Evolutionary conservation across 306 rosid genomes (phyloP).

Genomic region (Malus asiatica): DNA sequence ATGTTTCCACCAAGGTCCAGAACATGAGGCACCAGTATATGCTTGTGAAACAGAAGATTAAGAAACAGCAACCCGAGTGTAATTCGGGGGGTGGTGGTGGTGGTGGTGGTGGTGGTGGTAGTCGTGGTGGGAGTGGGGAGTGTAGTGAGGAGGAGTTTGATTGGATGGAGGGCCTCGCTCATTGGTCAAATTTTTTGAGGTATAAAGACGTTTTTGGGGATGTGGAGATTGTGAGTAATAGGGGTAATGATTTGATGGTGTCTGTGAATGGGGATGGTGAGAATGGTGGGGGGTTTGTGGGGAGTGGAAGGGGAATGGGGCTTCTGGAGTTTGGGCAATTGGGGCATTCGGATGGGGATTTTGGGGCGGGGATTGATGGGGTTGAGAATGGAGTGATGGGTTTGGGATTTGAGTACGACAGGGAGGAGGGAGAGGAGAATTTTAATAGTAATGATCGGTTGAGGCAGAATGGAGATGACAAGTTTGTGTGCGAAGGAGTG

Average conservation of each 20-base stretch:
- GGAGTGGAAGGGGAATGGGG: slow-evolving; percentile 46
- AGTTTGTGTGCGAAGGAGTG: slow-evolving; percentile 67
- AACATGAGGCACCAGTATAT: slow-evolving; percentile 95
- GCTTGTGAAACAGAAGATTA: slow-evolving; percentile 92
- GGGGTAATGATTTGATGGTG: slow-evolving; percentile 43
- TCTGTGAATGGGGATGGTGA: slow-evolving; percentile 41
- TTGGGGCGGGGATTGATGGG: slow-evolving; percentile 62
- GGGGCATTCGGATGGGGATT: slow-evolving; percentile 73
- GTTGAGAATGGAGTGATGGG: slow-evolving; percentile 76
- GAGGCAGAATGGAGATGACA: slow-evolving; percentile 62
- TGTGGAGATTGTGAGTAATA: slow-evolving; percentile 40
- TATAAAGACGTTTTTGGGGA: slow-evolving; percentile 94
- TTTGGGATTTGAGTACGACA: slow-evolving; percentile 80
- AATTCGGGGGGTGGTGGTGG: slow-evolving; percentile 9
- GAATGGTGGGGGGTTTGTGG: slow-evolving; percentile 48
- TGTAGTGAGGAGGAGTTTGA: slow-evolving; percentile 66
- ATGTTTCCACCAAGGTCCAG: slow-evolving; percentile 94
- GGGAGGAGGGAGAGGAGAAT: slow-evolving; percentile 72
- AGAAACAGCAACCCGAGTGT: slow-evolving; percentile 48
- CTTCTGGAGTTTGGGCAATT: slow-evolving; percentile 68
- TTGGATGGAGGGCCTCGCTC: slow-evolving; percentile 81
- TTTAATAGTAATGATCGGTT: slow-evolving; percentile 44
- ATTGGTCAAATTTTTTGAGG: slow-evolving; percentile 92
- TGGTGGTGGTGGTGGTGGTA: slow-evolving; percentile 1
- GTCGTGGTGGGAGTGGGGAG: slow-evolving; percentile 28